Conservation (phyloP, 139 green algal species). For the Chlorella sp. region DNA sequence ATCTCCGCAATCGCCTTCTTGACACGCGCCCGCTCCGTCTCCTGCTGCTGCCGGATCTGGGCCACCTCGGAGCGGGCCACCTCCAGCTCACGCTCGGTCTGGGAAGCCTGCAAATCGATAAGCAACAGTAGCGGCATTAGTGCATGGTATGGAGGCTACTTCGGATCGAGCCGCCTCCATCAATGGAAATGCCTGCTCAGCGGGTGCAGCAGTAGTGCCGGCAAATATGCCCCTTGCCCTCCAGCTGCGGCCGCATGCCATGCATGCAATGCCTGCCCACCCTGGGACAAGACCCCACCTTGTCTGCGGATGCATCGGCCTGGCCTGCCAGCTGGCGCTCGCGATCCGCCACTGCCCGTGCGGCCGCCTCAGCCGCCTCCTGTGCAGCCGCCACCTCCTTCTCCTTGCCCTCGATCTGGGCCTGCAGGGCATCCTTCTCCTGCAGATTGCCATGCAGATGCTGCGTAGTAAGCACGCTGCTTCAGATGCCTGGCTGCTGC, state of each 20-base stretch:
- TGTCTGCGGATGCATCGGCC: background rate
- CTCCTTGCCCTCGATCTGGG: background rate
- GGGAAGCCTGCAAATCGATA: background rate
- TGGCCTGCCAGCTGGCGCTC: background rate
- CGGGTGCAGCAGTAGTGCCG: no score
- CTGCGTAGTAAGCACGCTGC: background rate
- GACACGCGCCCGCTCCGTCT: slow-evolving; percentile 46
- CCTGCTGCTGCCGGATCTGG: slow-evolving; percentile 43
- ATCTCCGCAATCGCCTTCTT: slow-evolving; percentile 55
- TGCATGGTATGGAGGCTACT: no score
- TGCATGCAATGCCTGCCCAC: background rate
- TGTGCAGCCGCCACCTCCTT: background rate
- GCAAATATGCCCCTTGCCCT: no score
- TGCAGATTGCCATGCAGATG: background rate
- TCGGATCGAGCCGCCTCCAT: no score
- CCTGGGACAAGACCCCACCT: background rate
- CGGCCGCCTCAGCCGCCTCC: background rate
- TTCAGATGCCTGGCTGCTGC: background rate
- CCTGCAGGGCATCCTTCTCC: slow-evolving; percentile 31
- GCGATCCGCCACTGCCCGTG: background rate
- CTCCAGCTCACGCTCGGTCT: slow-evolving; percentile 14
- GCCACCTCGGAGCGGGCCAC: slow-evolving; percentile 16
- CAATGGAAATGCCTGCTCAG: no score
- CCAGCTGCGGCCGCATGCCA: background rate
- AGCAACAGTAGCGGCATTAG: no score